These are phyloP conservation scores for Ploettnerulaceae sp. DNA, from an alignment of 2,329 filamentous ascomycete genomes.

Conservation along the genomic window DNA sequence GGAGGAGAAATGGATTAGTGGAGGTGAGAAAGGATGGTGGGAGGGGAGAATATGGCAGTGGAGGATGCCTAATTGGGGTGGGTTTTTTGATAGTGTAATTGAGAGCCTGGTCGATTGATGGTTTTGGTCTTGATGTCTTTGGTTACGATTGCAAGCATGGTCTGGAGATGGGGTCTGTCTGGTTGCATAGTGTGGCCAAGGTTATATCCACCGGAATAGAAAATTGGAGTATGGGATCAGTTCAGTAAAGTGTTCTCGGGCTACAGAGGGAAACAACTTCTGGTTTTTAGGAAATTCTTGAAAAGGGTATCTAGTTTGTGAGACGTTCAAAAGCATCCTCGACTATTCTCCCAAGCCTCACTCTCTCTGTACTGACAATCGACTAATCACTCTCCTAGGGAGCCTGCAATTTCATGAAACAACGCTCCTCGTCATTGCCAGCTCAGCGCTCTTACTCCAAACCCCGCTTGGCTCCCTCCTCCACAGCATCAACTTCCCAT, in stretches of 20 bases:
- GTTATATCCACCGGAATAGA: too few relatives aligned
- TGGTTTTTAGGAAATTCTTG: neutral
- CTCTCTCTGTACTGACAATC: too few relatives aligned
- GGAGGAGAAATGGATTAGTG: slow-evolving; percentile 42
- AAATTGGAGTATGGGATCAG: neutral
- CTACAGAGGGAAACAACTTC: neutral
- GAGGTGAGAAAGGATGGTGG: slow-evolving; percentile 22
- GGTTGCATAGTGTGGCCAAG: slow-evolving; percentile 9
- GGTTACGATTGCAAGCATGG: too few relatives aligned
- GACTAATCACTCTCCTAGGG: too few relatives aligned
- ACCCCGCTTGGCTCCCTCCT: slow-evolving; percentile 41
- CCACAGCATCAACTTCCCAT: slow-evolving; percentile 61
- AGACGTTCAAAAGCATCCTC: neutral
- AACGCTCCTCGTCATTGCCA: slow-evolving; percentile 27
- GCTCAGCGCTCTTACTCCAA: slow-evolving; percentile 32
- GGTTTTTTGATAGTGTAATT: slow-evolving; percentile 32
- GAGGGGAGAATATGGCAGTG: slow-evolving; percentile 23
- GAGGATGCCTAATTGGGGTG: slow-evolving; percentile 28
- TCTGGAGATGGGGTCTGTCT: too few relatives aligned
- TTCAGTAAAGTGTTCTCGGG: neutral
- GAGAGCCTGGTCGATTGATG: slow-evolving; percentile 32
- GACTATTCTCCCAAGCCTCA: neutral
- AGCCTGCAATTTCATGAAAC: too few relatives aligned
- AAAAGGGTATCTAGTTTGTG: slow-evolving; percentile 11
- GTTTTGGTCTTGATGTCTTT: neutral